A percentile compares a stretch with the other conserved stretches of the same genome.
phyloP scores from a whole-genome alignment of 805 yeast species.

The Candida peoriensis region DNA sequence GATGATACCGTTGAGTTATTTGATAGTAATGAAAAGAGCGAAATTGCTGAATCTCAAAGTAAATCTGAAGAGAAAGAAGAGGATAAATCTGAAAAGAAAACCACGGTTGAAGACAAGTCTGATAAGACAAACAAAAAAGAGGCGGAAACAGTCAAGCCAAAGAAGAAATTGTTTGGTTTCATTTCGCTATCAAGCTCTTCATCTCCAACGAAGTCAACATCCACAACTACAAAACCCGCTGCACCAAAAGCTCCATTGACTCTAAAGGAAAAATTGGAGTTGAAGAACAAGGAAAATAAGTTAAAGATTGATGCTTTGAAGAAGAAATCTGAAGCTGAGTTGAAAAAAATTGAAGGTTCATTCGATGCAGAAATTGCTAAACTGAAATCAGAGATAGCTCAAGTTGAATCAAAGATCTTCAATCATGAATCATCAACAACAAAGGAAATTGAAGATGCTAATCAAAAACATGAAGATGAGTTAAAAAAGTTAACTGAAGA shows the following conservation, averaged over 20 bases:
- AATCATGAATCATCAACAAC: conserved; percentile 10
- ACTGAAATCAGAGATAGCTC: conserved; percentile 19
- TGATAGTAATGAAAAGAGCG: too few species aligned
- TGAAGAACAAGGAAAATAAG: conserved; percentile 14
- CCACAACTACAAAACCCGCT: not conserved
- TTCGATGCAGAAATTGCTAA: conserved; percentile 19
- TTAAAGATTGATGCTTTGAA: conserved; percentile 13
- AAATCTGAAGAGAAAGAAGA: not conserved
- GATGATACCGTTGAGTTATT: too few species aligned
- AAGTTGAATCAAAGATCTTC: conserved; percentile 16
- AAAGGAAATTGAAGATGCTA: conserved; percentile 13
- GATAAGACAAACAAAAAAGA: conserved; percentile 1
- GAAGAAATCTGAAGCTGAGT: conserved; percentile 12
- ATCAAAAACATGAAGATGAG: conserved; percentile 12
- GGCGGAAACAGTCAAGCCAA: conserved; percentile 2
- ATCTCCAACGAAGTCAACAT: conserved; percentile 6
- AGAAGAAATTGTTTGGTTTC: conserved; percentile 12
- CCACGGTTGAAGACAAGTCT: conserved; percentile 1
- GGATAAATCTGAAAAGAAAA: conserved; percentile 1
- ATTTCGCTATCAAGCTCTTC: conserved; percentile 5
- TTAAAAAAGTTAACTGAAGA: conserved; percentile 17
- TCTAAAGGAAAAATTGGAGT: conserved; percentile 17
- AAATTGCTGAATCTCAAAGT: too few species aligned
- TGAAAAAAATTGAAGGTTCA: conserved; percentile 15
- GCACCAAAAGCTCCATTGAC: conserved; percentile 12